Percentiles rank a stretch among this genome's conserved stretches.
phyloP scores from a whole-genome alignment of 2,329 filamentous ascomycete species.

The Chaetomiaceae sp. region DNA sequence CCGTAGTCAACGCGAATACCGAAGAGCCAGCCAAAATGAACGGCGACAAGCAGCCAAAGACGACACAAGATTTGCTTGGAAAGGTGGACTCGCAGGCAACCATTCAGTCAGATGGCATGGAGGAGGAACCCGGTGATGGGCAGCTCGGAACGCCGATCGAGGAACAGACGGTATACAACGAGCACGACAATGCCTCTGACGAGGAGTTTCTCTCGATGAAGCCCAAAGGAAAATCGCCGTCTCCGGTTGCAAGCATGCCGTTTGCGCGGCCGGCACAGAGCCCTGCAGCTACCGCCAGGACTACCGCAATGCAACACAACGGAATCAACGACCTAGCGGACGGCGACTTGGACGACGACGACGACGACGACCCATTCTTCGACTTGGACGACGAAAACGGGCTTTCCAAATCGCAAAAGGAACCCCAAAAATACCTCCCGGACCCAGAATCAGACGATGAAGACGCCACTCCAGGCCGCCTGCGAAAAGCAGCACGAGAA shows the following conservation, averaged over 20 bases:
- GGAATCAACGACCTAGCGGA: not conserved
- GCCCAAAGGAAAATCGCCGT: constrained; percentile 20
- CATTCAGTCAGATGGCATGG: constrained; percentile 1
- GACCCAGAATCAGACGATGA: constrained; percentile 17
- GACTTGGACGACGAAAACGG: constrained; percentile 24
- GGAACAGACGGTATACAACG: constrained; percentile 15
- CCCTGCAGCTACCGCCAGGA: not conserved
- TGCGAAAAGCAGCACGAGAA: constrained; percentile 1
- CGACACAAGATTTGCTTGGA: not conserved
- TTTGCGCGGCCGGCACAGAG: not conserved
- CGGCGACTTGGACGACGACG: too few species aligned
- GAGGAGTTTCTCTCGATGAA: constrained; percentile 28
- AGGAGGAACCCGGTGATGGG: not conserved
- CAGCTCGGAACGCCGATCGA: constrained; percentile 18
- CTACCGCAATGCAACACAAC: not conserved
- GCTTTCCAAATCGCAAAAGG: not conserved
- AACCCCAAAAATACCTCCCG: constrained; percentile 23
- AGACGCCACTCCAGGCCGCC: constrained; percentile 6
- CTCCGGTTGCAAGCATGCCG: constrained; percentile 10
- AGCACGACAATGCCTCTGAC: constrained; percentile 20
- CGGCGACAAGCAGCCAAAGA: constrained; percentile 11
- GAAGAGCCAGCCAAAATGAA: constrained; percentile 21
- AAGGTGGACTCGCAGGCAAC: constrained; percentile 17
- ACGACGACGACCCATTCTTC: constrained; percentile 22
- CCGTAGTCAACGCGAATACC: constrained; percentile 30